These are phyloP conservation scores for Austropuccinia psidii DNA, from an alignment of 1,284 basidiomycete species.

Conservation along the genomic window DNA sequence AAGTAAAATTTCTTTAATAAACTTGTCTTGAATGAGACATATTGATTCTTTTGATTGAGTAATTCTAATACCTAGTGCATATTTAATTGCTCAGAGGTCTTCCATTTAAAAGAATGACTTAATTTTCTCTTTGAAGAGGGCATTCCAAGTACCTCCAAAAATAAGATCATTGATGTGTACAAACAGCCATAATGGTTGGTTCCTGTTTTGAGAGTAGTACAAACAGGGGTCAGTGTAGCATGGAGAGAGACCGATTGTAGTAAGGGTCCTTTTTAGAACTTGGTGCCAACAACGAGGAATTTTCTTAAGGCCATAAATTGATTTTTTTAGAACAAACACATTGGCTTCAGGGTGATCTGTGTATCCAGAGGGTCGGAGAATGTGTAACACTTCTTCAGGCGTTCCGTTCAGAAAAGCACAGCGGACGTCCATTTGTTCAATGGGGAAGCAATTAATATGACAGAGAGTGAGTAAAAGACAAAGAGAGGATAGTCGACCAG, in stretches of 20 bases:
- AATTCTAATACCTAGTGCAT: neutral
- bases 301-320: neutral
- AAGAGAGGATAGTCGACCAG: conserved; percentile 48
- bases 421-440: conserved; percentile 51
- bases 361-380: conserved; percentile 45
- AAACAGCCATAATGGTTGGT: neutral
- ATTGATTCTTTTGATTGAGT: neutral
- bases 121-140: neutral
- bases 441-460: conserved; percentile 44
- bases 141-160: neutral
- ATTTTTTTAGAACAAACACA: neutral
- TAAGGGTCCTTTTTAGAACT: neutral
- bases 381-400: conserved; percentile 50
- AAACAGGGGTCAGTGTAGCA: neutral
- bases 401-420: conserved; percentile 51
- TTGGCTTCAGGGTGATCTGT: neutral
- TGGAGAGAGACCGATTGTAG: neutral
- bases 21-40: neutral
- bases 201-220: neutral
- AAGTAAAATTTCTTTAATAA: neutral
- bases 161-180: neutral
- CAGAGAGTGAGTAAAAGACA: conserved; percentile 49
- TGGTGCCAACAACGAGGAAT: neutral
- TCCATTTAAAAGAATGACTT: neutral
- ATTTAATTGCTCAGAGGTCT: neutral